A percentile compares a stretch with the other conserved stretches of the same genome.
phyloP scores from a whole-genome alignment of 768 basidiomycete species.

The Calocybe gangraenosa region DNA sequence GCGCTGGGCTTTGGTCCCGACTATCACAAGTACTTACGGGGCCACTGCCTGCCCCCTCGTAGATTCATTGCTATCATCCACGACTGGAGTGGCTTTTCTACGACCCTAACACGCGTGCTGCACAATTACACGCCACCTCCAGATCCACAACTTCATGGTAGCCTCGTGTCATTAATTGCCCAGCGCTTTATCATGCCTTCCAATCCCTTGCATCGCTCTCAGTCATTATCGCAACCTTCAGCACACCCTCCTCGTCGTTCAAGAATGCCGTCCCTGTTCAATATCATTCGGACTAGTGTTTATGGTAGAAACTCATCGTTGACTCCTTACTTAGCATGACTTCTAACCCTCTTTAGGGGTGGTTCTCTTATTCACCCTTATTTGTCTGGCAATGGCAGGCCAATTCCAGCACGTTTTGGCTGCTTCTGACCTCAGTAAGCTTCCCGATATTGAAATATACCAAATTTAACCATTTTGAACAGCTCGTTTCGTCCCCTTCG shows the following conservation, averaged over 20 bases:
- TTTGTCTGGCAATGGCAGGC: conserved; percentile 75
- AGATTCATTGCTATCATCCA: neutral
- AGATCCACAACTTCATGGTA: conserved; percentile 30
- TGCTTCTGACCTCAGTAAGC: conserved; percentile 76
- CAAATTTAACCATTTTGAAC: conserved; percentile 5
- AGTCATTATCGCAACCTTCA: conserved; percentile 14
- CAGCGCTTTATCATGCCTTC: conserved; percentile 40
- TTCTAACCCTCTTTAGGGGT: conserved; percentile 37
- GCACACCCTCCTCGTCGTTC: conserved; percentile 26
- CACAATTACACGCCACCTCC: conserved; percentile 11
- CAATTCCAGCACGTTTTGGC: conserved; percentile 71
- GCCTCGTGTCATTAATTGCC: conserved; percentile 41
- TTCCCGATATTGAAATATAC: neutral
- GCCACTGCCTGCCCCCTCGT: conserved; percentile 3
- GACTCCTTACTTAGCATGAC: neutral
- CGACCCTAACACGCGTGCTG: conserved; percentile 11
- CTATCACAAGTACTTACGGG: no score
- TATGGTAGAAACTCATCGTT: conserved; percentile 45
- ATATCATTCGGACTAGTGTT: conserved; percentile 59
- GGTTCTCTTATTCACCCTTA: conserved; percentile 69
- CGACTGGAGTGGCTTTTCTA: conserved; percentile 5
- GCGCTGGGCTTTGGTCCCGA: no score
- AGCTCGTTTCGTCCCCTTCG: conserved; percentile 88
- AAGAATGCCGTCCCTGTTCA: conserved; percentile 71
- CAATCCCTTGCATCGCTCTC: conserved; percentile 23